Evolutionary conservation across 805 yeast genomes (phyloP).

Genomic region (Lipomyces yamadae): DNA sequence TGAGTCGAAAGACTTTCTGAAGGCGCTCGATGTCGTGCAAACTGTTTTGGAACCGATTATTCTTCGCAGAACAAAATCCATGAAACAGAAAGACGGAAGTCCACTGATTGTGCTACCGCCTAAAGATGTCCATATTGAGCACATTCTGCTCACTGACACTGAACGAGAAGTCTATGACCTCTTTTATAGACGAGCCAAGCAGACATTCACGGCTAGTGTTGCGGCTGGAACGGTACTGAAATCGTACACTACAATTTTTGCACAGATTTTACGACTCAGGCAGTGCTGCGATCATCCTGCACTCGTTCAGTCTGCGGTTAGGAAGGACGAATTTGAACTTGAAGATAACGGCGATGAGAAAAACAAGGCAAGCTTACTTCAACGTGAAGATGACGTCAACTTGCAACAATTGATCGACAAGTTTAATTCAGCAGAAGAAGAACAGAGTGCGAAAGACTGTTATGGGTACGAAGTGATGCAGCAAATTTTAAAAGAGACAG

Average conservation of each 20-base stretch:
- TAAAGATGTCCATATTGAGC: slow-evolving; percentile 72
- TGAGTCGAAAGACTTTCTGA: slow-evolving; percentile 68
- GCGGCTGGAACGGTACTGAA: slow-evolving; percentile 65
- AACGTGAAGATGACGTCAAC: slow-evolving; percentile 40
- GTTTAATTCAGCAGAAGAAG: slow-evolving; percentile 27
- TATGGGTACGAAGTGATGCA: slow-evolving; percentile 42
- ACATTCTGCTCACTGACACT: slow-evolving; percentile 64
- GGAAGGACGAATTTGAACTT: slow-evolving; percentile 52
- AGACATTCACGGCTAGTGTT: slow-evolving; percentile 43
- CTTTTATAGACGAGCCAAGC: slow-evolving; percentile 69
- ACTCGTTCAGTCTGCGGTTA: slow-evolving; percentile 54
- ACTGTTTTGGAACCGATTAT: slow-evolving; percentile 82
- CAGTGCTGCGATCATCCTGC: slow-evolving; percentile 88
- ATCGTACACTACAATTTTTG: slow-evolving; percentile 76
- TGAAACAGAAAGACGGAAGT: slow-evolving; percentile 74
- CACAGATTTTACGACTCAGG: slow-evolving; percentile 80
- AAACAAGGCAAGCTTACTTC: slow-evolving; percentile 29
- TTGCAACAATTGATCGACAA: slow-evolving; percentile 34
- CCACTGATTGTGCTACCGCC: slow-evolving; percentile 77
- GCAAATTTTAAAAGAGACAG: slow-evolving; percentile 45
- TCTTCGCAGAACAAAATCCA: slow-evolving; percentile 81
- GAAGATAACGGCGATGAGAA: slow-evolving; percentile 29
- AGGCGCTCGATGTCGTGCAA: slow-evolving; percentile 83
- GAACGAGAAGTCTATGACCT: slow-evolving; percentile 72
- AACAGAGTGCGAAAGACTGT: slow-evolving; percentile 24